Percentiles rank a stretch among this genome's conserved stretches.
Conservation (phyloP, 2,329 filamentous ascomycete species). For the Fusarium succisae region DNA sequence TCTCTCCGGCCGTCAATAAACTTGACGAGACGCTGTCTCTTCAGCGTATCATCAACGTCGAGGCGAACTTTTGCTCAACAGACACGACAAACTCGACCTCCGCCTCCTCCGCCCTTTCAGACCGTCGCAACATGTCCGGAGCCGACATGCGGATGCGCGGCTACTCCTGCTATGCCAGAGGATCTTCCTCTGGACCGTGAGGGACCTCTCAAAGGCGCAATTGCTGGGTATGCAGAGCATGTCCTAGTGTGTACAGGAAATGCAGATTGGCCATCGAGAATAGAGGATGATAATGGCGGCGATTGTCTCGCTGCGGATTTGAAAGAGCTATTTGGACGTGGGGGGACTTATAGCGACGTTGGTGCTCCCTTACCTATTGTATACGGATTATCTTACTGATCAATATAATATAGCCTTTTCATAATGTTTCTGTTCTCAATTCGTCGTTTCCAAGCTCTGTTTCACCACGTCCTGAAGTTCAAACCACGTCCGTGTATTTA, state of each 20-base stretch:
- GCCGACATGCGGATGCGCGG: constrained; percentile 79
- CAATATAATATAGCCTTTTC: constrained; percentile 73
- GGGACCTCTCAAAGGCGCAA: constrained; percentile 76
- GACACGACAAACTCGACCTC: constrained; percentile 22
- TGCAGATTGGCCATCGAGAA: constrained; percentile 82
- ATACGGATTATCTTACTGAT: constrained; percentile 53
- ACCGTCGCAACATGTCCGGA: constrained; percentile 71
- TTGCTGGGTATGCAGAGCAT: constrained; percentile 82
- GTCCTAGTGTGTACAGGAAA: constrained; percentile 84
- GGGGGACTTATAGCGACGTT: constrained; percentile 74
- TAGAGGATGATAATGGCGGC: constrained; percentile 80
- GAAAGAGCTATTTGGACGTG: constrained; percentile 73
- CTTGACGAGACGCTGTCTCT: constrained; percentile 20
- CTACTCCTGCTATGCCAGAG: constrained; percentile 69
- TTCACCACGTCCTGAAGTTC: constrained; percentile 55
- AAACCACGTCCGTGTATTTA: constrained; percentile 74
- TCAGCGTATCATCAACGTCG: constrained; percentile 4
- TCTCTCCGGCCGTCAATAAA: constrained; percentile 22
- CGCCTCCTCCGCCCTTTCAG: constrained; percentile 49
- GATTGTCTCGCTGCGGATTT: constrained; percentile 76
- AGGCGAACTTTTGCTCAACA: constrained; percentile 27
- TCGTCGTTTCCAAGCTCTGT: constrained; percentile 74
- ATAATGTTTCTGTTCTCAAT: constrained; percentile 80
- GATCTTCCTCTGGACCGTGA: constrained; percentile 79
- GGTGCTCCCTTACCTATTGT: constrained; percentile 35